These are phyloP conservation scores for Excoecaria agallocha DNA, from an alignment of 345 rosid species.

Conservation along the genomic window DNA sequence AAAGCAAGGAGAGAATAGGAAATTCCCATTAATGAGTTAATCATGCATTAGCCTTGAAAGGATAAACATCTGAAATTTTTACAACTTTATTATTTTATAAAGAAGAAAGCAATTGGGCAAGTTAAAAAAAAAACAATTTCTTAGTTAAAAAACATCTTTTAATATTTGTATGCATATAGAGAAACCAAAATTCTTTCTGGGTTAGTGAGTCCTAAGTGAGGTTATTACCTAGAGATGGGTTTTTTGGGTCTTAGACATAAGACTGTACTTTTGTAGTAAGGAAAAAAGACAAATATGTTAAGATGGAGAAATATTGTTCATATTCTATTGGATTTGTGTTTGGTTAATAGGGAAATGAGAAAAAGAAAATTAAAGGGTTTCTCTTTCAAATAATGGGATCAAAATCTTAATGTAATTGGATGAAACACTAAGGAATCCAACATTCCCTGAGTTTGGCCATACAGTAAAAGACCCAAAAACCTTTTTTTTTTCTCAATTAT, in stretches of 20 bases:
- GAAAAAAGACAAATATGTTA: slow-evolving; percentile 5
- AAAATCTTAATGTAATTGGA: neutral
- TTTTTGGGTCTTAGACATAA: slow-evolving; percentile 5
- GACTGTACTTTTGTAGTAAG: neutral
- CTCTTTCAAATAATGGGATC: neutral
- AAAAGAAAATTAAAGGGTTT: neutral
- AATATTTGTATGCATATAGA: slow-evolving; percentile 5
- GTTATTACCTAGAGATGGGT: slow-evolving; percentile 17
- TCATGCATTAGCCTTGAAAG: slow-evolving; percentile 19
- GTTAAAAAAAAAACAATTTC: slow-evolving; percentile 5
- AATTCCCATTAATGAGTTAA: slow-evolving; percentile 22
- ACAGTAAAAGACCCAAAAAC: slow-evolving; percentile 30
- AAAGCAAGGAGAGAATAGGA: slow-evolving; percentile 30
- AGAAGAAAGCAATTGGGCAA: neutral
- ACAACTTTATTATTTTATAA: neutral
- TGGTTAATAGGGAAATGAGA: neutral
- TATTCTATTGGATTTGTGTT: neutral
- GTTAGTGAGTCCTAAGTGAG: slow-evolving; percentile 17
- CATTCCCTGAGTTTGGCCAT: slow-evolving; percentile 45
- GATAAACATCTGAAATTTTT: neutral
- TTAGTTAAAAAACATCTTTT: slow-evolving; percentile 11
- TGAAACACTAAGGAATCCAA: slow-evolving; percentile 38
- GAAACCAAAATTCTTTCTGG: slow-evolving; percentile 23
- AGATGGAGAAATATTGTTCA: neutral
- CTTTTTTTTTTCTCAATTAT: neutral